Conservation (phyloP, 306 rosid genomes). For the Lotus japonicus region DNA sequence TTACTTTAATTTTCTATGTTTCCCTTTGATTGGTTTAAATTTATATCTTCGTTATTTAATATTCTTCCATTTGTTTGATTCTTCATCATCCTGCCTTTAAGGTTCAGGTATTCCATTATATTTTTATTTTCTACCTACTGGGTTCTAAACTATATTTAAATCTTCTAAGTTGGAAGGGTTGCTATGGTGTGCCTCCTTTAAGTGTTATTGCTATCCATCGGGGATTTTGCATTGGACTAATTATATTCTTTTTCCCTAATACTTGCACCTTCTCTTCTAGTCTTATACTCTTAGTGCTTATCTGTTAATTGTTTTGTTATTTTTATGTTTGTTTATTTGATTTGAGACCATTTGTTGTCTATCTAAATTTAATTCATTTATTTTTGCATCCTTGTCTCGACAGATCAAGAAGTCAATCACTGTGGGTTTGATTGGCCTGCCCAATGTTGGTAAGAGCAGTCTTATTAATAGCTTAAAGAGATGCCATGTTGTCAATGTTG, state of each 20-base stretch:
- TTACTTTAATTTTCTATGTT: too few relatives aligned
- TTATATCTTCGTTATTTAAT: too few relatives aligned
- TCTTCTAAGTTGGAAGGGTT: slow-evolving; percentile 1
- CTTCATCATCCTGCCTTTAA: too few relatives aligned
- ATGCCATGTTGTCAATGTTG: slow-evolving; percentile 70
- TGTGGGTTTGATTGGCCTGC: slow-evolving; percentile 88
- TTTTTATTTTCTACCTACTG: background rate
- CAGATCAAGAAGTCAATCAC: slow-evolving; percentile 93
- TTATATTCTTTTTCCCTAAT: background rate
- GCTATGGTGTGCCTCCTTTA: background rate
- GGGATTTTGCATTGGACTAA: background rate
- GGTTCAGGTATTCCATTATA: background rate
- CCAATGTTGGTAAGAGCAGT: slow-evolving; percentile 98
- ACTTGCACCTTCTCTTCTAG: background rate
- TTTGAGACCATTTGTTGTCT: background rate
- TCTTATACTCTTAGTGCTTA: slow-evolving; percentile 6
- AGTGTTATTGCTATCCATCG: background rate
- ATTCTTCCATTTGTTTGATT: too few relatives aligned
- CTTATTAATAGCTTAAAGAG: slow-evolving; percentile 85
- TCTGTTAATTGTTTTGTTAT: background rate
- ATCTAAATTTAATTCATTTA: slow-evolving; percentile 2
- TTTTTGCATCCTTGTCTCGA: slow-evolving; percentile 15
- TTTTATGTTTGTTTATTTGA: background rate
- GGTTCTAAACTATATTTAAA: background rate
- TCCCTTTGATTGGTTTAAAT: too few relatives aligned